Evolutionary conservation across 2,329 filamentous ascomycete genomes (phyloP).

Genomic region (Colletotrichum sp.): DNA sequence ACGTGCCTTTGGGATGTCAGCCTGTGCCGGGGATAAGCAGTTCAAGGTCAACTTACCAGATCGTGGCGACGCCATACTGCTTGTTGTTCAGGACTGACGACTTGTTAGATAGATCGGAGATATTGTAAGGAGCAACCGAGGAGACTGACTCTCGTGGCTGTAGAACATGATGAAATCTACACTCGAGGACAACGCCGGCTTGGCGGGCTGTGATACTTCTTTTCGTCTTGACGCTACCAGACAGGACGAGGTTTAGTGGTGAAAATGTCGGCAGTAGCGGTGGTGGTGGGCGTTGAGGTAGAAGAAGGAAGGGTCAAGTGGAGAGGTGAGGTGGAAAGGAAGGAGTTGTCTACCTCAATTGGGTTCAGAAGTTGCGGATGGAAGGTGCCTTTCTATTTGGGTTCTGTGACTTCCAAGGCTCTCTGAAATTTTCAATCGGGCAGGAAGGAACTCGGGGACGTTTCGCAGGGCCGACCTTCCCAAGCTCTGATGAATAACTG

Average conservation of each 20-base stretch:
- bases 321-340: neutral
- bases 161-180: slow-evolving; percentile 76
- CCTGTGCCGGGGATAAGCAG: neutral
- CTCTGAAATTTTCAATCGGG: neutral
- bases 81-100: slow-evolving; percentile 77
- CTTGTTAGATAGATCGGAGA: slow-evolving; percentile 26
- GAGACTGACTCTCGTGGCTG: slow-evolving; percentile 84
- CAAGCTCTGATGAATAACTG: neutral
- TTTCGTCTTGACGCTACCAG: neutral
- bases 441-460: neutral
- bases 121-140: neutral
- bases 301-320: neutral
- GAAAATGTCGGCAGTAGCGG: neutral
- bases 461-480: neutral
- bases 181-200: neutral
- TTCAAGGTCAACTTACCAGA: slow-evolving; percentile 71
- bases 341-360: neutral
- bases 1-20: slow-evolving; percentile 71
- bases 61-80: slow-evolving; percentile 91
- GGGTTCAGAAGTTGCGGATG: neutral
- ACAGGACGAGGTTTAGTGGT: neutral
- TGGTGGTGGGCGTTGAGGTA: neutral
- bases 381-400: neutral
- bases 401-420: neutral
- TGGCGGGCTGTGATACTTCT: neutral